These are phyloP conservation scores for Kentomonas sorsogonicus DNA, from an alignment of 208 protist species.

Conservation along the genomic window DNA sequence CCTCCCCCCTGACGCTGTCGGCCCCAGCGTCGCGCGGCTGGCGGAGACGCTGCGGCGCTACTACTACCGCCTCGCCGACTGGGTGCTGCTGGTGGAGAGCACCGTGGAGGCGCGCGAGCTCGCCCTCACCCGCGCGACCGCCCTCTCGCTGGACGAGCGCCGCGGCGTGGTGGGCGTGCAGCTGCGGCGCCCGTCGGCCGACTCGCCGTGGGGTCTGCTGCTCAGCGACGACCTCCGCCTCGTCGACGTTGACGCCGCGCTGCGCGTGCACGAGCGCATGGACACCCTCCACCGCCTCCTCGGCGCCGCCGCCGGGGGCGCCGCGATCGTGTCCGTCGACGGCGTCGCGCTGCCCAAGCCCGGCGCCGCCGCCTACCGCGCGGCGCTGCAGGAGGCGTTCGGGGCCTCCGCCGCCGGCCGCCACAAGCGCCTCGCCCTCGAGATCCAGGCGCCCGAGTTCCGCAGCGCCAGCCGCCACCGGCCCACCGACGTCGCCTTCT, in stretches of 20 bases:
- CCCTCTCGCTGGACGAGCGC: constrained; percentile 20
- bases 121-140: constrained; percentile 36
- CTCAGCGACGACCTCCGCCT: constrained; percentile 57
- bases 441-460: constrained; percentile 24
- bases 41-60: constrained; percentile 18
- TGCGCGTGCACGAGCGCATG: constrained; percentile 57
- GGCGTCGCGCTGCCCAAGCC: constrained; percentile 13
- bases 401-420: background rate
- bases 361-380: too few relatives aligned
- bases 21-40: constrained; percentile 14
- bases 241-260: constrained; percentile 52
- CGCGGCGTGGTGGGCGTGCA: constrained; percentile 25
- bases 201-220: constrained; percentile 56
- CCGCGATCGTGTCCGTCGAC: constrained; percentile 40
- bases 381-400: background rate
- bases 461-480: constrained; percentile 23
- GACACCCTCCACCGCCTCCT: constrained; percentile 37
- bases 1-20: background rate
- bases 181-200: constrained; percentile 28
- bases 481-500: constrained; percentile 31
- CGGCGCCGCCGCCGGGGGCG: constrained; percentile 24
- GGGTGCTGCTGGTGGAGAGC: constrained; percentile 32
- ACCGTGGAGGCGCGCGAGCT: constrained; percentile 26
- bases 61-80: constrained; percentile 70
- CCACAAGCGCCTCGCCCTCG: constrained; percentile 29